A percentile compares a stretch with the other conserved stretches of the same genome.
phyloP scores from a whole-genome alignment of 306 rosid species.

The Prunus dulcis region DNA sequence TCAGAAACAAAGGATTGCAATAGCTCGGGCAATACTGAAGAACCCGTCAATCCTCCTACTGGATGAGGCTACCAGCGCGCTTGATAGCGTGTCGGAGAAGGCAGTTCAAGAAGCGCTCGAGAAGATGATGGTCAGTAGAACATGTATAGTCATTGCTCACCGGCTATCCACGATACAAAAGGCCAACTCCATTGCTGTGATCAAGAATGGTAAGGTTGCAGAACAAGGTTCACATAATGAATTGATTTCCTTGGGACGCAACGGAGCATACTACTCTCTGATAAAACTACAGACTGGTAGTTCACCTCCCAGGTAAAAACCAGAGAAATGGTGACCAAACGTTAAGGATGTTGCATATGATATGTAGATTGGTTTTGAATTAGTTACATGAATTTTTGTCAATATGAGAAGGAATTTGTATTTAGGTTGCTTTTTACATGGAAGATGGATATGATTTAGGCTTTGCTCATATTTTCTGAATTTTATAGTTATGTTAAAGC shows the following conservation, averaged over 20 bases:
- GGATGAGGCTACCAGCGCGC: slow-evolving; percentile 92
- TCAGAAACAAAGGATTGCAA: slow-evolving; percentile 85
- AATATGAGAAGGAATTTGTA: not conserved
- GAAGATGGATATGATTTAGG: not conserved
- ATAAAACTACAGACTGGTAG: slow-evolving; percentile 53
- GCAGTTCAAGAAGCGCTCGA: slow-evolving; percentile 73
- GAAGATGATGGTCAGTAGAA: slow-evolving; percentile 73
- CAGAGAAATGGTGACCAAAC: not conserved
- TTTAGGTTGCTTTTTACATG: not conserved
- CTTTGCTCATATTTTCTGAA: not conserved
- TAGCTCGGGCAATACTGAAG: slow-evolving; percentile 80
- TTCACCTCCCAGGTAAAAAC: slow-evolving; percentile 34
- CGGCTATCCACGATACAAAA: slow-evolving; percentile 69
- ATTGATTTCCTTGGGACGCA: slow-evolving; percentile 49
- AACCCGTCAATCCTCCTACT: slow-evolving; percentile 76
- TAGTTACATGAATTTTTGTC: slow-evolving; percentile 1
- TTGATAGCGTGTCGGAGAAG: slow-evolving; percentile 79
- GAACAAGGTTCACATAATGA: slow-evolving; percentile 83
- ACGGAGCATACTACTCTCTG: slow-evolving; percentile 55
- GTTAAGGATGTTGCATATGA: not conserved
- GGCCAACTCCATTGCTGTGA: slow-evolving; percentile 65
- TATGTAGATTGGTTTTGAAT: not conserved
- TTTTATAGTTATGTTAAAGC: not conserved
- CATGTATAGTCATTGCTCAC: slow-evolving; percentile 79
- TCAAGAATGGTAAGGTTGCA: slow-evolving; percentile 66